These are phyloP conservation scores for Noccaea caerulescens DNA, from an alignment of 345 rosid genomes.

Conservation along the genomic window DNA sequence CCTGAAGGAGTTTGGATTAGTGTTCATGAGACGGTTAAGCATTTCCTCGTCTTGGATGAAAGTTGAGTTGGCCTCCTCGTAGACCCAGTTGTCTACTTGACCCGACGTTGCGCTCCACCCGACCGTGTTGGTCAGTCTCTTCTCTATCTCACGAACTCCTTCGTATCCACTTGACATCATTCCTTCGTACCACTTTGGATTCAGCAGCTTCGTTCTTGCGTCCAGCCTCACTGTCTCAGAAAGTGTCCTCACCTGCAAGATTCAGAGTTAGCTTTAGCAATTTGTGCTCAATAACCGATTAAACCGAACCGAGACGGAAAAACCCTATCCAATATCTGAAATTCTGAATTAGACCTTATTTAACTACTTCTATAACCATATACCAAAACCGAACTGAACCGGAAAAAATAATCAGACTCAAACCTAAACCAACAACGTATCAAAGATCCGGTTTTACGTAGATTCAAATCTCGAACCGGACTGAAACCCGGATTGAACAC, in stretches of 20 bases:
- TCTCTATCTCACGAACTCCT: conserved; percentile 97
- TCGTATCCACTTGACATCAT: conserved; percentile 97
- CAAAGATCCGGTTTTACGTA: not conserved
- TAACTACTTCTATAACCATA: not conserved
- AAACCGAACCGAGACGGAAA: too few species aligned
- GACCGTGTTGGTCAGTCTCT: conserved; percentile 88
- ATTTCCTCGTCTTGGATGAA: conserved; percentile 94
- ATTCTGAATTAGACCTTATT: not conserved
- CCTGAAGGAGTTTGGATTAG: conserved; percentile 92
- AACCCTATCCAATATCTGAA: too few species aligned
- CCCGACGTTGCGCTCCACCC: conserved; percentile 99
- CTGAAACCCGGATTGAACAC: too few species aligned
- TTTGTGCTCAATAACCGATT: not conserved
- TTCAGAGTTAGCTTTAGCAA: conserved; percentile 10
- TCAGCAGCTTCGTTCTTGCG: conserved; percentile 88
- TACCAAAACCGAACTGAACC: not conserved
- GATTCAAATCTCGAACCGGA: too few species aligned
- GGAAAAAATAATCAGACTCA: not conserved
- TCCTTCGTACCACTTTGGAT: conserved; percentile 99
- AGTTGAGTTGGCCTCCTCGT: conserved; percentile 93
- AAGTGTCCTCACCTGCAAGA: conserved; percentile 77
- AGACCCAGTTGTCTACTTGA: conserved; percentile 98
- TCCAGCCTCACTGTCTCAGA: conserved; percentile 90
- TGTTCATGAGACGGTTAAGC: conserved; percentile 84
- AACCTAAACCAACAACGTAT: not conserved